Evolutionary conservation across 1,139 yeast genomes (phyloP), one percentile per base, ranked within the genome.

Genomic region (Diutina catenulata): DNA sequence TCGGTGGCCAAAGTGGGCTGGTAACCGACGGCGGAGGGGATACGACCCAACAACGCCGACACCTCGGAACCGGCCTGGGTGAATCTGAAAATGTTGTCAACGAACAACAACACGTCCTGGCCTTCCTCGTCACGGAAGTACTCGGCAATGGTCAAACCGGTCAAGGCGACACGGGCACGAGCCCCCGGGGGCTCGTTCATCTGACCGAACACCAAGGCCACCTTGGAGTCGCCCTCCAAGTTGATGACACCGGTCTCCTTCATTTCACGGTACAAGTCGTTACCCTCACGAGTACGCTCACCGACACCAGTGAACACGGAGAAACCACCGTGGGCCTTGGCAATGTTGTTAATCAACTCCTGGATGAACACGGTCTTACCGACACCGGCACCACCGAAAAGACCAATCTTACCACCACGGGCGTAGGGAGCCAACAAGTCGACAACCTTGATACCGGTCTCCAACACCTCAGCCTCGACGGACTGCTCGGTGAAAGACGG

Each of bases 381-480:
- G 86, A 91, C 98, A 88, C 98, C 98, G 70, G 98, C 98, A 88
- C 98, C 98, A 77, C 98, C 98, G 83, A 91, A 91, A 64, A 91
- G 80, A 80, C 98, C 98, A 84, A 91, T 91, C 81, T 91, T 91
- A 84, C 98, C 98, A 83, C 98, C 98, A 83, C 96, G 88, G 64
- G 98, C 98, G 76, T 91, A 91, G 56, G 98, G 98, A 54, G 98
- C 98, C 57, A 91, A 80, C 64, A 91, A 78, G 67, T 91, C 98
- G 73, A 91, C 98, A 68, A 91, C 98, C 80, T 91, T 91, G 66
- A 91, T 91, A 84, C 98, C 98, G 50, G 98, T 91, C 75, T 88
- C 98, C 64, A 91, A 80, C 59, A 91, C 88, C 76, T 91, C 97
- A 51, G 98, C 97, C 52, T 80, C 71, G 56, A 98, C 91, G 50